phyloP scores from a whole-genome alignment of 73 alveolate genomes.

The Loxodes magnus region DNA sequence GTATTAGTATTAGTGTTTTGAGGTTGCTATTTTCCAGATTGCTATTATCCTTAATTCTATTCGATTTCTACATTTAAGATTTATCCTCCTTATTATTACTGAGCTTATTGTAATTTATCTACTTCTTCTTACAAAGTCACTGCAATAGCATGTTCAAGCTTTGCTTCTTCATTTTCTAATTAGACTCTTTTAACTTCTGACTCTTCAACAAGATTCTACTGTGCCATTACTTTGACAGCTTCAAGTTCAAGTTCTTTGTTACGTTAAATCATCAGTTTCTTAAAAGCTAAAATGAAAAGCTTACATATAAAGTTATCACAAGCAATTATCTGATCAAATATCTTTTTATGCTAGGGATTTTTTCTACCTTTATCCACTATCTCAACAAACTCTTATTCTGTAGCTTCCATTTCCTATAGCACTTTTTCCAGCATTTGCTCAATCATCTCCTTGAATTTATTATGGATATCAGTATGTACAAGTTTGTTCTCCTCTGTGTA shows the following conservation, averaged over 20 bases:
- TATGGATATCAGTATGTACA: slow-evolving; percentile 50
- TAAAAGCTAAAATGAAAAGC: no score
- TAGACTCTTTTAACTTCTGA: slow-evolving; percentile 10
- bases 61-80: no score
- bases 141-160: slow-evolving; percentile 11
- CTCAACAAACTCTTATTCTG: slow-evolving; percentile 40
- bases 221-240: slow-evolving; percentile 28
- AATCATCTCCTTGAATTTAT: slow-evolving; percentile 55
- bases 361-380: slow-evolving; percentile 38
- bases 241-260: slow-evolving; percentile 66
- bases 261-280: slow-evolving; percentile 66
- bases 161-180: slow-evolving; percentile 11
- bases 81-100: no score
- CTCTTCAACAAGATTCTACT: slow-evolving; percentile 1
- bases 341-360: slow-evolving; percentile 25
- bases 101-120: no score
- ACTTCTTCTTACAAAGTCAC: slow-evolving; percentile 5
- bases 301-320: slow-evolving; percentile 39
- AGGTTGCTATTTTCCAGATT: no score
- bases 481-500: slow-evolving; percentile 78
- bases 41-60: no score
- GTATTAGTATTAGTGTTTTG: no score
- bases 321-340: slow-evolving; percentile 40
- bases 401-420: slow-evolving; percentile 62
- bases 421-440: slow-evolving; percentile 58